Percentiles rank a stretch among this genome's conserved stretches.
These are phyloP conservation scores for Gynostemma pentaphyllum DNA, from an alignment of 306 rosid genomes.

Conservation along the genomic window DNA sequence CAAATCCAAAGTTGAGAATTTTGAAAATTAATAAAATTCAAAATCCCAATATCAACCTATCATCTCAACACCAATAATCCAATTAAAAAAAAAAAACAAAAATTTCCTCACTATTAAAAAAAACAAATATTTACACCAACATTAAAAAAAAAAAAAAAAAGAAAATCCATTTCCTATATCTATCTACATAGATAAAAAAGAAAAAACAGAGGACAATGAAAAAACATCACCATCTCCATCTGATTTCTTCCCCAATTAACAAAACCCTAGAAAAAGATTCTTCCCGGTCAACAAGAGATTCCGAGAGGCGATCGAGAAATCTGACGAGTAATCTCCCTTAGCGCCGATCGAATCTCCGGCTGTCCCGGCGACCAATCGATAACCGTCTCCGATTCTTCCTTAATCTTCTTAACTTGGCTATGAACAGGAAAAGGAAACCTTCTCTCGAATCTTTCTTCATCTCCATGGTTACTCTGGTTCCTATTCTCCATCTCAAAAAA, in stretches of 20 bases:
- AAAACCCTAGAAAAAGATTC: neutral
- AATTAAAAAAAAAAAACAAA: neutral
- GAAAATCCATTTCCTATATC: neutral
- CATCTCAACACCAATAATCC: neutral
- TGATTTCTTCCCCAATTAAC: neutral
- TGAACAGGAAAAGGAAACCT: slow-evolving; percentile 40
- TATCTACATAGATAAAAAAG: neutral
- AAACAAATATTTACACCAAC: neutral
- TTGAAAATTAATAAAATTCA: too few relatives aligned
- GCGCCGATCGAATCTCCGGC: slow-evolving; percentile 41
- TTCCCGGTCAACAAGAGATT: slow-evolving; percentile 27
- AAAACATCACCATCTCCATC: neutral
- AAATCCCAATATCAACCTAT: too few relatives aligned
- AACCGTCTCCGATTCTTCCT: slow-evolving; percentile 55
- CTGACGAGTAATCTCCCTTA: slow-evolving; percentile 39
- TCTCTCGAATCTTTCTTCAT: neutral
- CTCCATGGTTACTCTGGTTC: neutral
- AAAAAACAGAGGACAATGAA: neutral
- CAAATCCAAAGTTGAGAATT: too few relatives aligned
- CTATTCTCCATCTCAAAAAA: slow-evolving; percentile 26
- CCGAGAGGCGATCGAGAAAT: slow-evolving; percentile 78
- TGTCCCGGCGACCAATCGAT: slow-evolving; percentile 42
- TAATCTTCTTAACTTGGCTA: slow-evolving; percentile 69
- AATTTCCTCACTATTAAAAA: neutral
- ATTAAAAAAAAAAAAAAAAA: neutral